Evolutionary conservation across 768 basidiomycete species (phyloP), one percentile per base, ranked within the genome.

Genomic region (Suillus fuscotomentosus): DNA sequence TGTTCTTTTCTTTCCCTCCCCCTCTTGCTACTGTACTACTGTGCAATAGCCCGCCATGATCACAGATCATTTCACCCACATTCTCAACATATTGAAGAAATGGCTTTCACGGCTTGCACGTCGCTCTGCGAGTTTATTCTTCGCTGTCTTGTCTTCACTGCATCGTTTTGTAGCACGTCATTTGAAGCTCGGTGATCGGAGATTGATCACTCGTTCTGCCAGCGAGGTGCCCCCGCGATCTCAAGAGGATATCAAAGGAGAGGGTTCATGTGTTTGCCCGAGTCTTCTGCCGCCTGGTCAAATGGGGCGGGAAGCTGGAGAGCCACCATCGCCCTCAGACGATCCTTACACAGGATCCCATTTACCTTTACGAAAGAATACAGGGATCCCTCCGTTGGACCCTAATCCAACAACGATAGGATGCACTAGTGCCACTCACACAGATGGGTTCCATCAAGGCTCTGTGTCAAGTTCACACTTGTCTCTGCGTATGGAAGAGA

Each of bases 241-340:
- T 54, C 53, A 36, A 36, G 53, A n/a, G 11, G 53, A n/a, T 20
- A 31, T 31, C 57, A 3, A 1, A 38, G 56, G 24, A 57, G 39
- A 59, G 41, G 17, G 11, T 43, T 20, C 41, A 31, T 6, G 27
- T 22, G 34, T 60, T 27, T 60, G 24, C 27, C 31, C 57, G 15
- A 60, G 38, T 15, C 50, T 60, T 41, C 53, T 57, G 22, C 34
- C 61, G 5, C 50, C 61, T 31, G 38, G 11, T 38, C 50, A n/a
- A 36, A 41, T n/a, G 22, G 6, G 31, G 36, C 50, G 11, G 22
- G 51, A 60, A n/a, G 24, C 8, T 31, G 24, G n/a, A 15, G 61
- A 61, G 20, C 39, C 55, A n/a, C 20, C 61, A 9, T 62, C 61
- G 13, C 56, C 61, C 60, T 62, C 61, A 10, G 61, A 62, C 3